Evolutionary conservation across 1,284 basidiomycete genomes (phyloP), one percentile per base, ranked within the genome.

Genomic region (Kwoniella shivajii): DNA sequence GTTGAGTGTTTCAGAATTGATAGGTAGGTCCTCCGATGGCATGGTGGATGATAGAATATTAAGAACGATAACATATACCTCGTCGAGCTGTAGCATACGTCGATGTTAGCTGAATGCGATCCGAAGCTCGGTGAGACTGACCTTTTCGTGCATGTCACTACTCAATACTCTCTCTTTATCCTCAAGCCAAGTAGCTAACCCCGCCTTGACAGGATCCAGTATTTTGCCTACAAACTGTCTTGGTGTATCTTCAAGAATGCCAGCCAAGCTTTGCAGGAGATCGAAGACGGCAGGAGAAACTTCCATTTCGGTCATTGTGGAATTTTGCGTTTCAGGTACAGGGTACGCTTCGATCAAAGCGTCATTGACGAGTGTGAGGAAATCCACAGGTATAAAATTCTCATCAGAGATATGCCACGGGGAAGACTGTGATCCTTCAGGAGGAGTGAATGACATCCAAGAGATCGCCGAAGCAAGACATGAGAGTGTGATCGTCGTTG

Each of bases 361-460:
- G 6, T 46, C 36, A 18, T 59, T 61, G 22, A 75, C 55, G 18
- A 76, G 60, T 0, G 48, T 44, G 20, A 77, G 56, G 53, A 75
- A 73, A 44, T 74, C 72, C n/a, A 45, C 38, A 1, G 75, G 75
- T 7, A 75, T 60, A 45, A 64, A 67, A 47, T 67, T 71, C 49
- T 68, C 71, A 43, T 57, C 57, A 50, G 69, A 69, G 54, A 72
- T 68, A 36, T 47, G 53, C 56, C 61, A 73, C 37, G 68, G 70
- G 0, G 66, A 64, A 10, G 61, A 50, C 33, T 71, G 64, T 39
- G 64, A 51, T 14, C 64, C 60, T 48, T 68, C 57, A 14, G 55
- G 41, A 6, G 56, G 57, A 0, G 60, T 65, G 30, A 71, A 71
- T 0, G 64, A 52, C 27, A 75, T 64, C 63, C 61, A 64, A 4